Conservation (phyloP, 2,329 filamentous ascomycete genomes). For the Paecilomyces niveus region DNA sequence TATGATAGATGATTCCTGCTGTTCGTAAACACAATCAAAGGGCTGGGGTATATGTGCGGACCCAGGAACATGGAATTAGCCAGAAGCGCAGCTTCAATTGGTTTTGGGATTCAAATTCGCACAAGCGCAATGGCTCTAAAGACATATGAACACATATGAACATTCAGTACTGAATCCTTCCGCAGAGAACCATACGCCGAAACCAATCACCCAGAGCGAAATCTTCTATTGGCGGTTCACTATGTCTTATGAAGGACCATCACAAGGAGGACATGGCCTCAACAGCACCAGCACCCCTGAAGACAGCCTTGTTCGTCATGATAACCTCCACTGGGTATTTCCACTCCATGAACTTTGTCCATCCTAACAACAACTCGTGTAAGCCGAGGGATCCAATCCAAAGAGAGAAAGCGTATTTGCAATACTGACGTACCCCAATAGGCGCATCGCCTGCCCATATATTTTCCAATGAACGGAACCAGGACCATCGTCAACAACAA, state of each 20-base stretch:
- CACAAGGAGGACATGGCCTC: slow-evolving; percentile 44
- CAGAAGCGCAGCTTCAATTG: background rate
- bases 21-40: background rate
- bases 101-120: background rate
- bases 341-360: slow-evolving; percentile 93
- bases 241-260: slow-evolving; percentile 5
- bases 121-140: background rate
- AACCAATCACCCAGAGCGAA: background rate
- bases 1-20: background rate
- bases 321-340: slow-evolving; percentile 73
- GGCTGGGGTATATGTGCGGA: background rate
- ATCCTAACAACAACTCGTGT: slow-evolving; percentile 50
- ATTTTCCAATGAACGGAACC: slow-evolving; percentile 90
- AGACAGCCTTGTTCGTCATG: slow-evolving; percentile 53
- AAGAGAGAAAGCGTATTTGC: background rate
- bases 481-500: slow-evolving; percentile 89
- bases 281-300: slow-evolving; percentile 57
- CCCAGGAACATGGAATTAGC: background rate
- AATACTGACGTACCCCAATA: slow-evolving; percentile 68
- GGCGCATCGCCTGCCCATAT: slow-evolving; percentile 86
- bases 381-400: slow-evolving; percentile 12
- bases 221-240: background rate
- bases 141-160: background rate
- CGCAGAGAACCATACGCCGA: background rate
- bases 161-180: background rate